Percentiles rank a stretch among this genome's conserved stretches.
Conservation (phyloP, 2,329 filamentous ascomycete species). For the Coniochaeta hoffmannii region DNA sequence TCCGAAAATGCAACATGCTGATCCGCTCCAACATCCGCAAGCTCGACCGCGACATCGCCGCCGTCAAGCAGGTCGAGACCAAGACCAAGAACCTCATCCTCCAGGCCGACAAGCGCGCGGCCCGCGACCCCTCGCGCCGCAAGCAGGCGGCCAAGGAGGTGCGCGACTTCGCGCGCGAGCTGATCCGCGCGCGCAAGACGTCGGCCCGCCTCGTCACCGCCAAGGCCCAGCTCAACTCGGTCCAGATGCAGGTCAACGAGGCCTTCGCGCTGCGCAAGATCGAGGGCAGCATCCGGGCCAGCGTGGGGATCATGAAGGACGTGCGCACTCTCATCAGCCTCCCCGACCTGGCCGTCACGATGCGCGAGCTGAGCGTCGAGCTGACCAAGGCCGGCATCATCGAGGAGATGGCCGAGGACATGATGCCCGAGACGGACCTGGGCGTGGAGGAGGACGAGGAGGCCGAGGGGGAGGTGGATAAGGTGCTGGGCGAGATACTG, state of each 20-base stretch:
- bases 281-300: conserved; percentile 80
- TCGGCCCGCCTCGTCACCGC: conserved; percentile 68
- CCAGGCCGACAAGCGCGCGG: conserved; percentile 71
- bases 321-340: conserved; percentile 80
- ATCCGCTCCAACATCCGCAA: conserved; percentile 88
- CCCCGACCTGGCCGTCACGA: conserved; percentile 81
- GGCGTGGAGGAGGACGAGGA: conserved; percentile 71
- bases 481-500: conserved; percentile 84
- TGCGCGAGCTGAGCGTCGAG: conserved; percentile 81
- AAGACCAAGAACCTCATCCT: conserved; percentile 84
- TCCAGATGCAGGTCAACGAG: conserved; percentile 97
- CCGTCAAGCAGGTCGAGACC: conserved; percentile 69
- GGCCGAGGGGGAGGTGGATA: conserved; percentile 77
- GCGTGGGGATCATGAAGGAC: conserved; percentile 93
- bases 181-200: conserved; percentile 75
- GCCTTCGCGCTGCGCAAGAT: conserved; percentile 95
- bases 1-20: conserved; percentile 89
- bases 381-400: conserved; percentile 93
- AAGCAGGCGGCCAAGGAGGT: conserved; percentile 76
- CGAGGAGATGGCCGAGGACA: conserved; percentile 93
- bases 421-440: conserved; percentile 65
- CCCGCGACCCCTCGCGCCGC: conserved; percentile 70
- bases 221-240: conserved; percentile 85
- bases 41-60: conserved; percentile 83
- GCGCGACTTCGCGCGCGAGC: conserved; percentile 80